Percentiles rank a stretch among this genome's conserved stretches.
Evolutionary conservation across 1,139 yeast species (phyloP).

Genomic region (Scheffersomyces stambukii): DNA sequence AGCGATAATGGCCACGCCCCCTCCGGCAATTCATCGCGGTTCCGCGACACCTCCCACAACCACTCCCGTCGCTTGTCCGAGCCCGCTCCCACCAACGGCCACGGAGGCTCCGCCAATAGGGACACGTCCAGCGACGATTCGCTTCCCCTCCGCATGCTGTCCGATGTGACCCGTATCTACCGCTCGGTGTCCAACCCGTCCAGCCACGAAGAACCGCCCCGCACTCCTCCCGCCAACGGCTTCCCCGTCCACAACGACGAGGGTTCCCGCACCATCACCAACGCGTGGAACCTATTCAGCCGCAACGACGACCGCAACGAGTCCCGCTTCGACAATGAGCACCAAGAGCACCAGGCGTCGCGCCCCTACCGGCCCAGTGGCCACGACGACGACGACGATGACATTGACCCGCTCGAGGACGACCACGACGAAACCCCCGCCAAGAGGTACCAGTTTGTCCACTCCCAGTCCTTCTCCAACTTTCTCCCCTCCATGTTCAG

Average conservation of each 20-base stretch:
- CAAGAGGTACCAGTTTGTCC: conserved; percentile 4
- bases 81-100: no score
- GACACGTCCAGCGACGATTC: no score
- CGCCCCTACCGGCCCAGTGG: conserved; percentile 5
- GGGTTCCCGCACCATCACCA: conserved; percentile 21
- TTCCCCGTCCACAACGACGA: no score
- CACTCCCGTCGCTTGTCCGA: no score
- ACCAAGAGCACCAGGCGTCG: conserved; percentile 9
- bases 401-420: neutral
- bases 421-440: neutral
- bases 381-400: conserved; percentile 1
- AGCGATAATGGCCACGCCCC: no score
- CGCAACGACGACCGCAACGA: conserved; percentile 21
- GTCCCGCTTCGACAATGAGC: conserved; percentile 25
- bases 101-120: no score
- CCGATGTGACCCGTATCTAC: conserved; percentile 5
- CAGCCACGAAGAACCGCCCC: conserved; percentile 1
- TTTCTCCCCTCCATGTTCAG: conserved; percentile 14
- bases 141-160: conserved; percentile 5
- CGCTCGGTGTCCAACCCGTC: conserved; percentile 5
- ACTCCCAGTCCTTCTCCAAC: conserved; percentile 10
- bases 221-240: no score
- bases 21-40: no score
- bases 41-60: no score
- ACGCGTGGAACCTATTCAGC: conserved; percentile 25